A percentile compares a stretch with the other conserved stretches of the same genome.
Conservation (phyloP, 305 asterid species). For the Solanum chacoense region DNA sequence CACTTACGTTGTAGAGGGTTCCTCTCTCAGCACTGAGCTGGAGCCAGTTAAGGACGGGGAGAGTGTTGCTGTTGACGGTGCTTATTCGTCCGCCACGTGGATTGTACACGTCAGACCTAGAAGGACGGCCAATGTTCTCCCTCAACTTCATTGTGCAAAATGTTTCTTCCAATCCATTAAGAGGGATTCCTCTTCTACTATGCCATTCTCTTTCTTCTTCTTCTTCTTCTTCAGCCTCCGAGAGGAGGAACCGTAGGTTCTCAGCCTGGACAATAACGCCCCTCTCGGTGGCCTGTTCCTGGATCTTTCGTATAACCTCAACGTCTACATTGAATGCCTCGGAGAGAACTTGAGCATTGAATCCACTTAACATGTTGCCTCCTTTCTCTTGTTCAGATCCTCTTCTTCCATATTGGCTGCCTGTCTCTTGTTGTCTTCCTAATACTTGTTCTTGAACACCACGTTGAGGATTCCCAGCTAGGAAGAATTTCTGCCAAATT, state of each 20-base stretch:
- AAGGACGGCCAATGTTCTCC: constrained; percentile 36
- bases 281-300: constrained; percentile 8
- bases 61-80: constrained; percentile 37
- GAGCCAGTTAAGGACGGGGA: constrained; percentile 39
- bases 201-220: neutral
- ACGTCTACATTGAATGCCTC: neutral
- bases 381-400: neutral
- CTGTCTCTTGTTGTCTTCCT: neutral
- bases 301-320: neutral
- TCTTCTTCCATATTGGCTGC: neutral
- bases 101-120: constrained; percentile 40
- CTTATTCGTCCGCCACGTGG: constrained; percentile 55
- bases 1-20: constrained; percentile 27
- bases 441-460: neutral
- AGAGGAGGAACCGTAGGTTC: neutral
- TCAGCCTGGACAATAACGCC: constrained; percentile 14
- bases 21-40: constrained; percentile 59
- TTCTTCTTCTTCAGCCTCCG: neutral
- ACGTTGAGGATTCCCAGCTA: constrained; percentile 42
- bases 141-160: constrained; percentile 37
- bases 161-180: constrained; percentile 51
- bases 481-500: constrained; percentile 37
- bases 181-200: neutral
- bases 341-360: constrained; percentile 7
- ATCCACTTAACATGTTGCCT: constrained; percentile 12